Evolutionary conservation across 1,284 basidiomycete species (phyloP), one percentile per base, ranked within the genome.

Genomic region (Mycosarcoma maydis): DNA sequence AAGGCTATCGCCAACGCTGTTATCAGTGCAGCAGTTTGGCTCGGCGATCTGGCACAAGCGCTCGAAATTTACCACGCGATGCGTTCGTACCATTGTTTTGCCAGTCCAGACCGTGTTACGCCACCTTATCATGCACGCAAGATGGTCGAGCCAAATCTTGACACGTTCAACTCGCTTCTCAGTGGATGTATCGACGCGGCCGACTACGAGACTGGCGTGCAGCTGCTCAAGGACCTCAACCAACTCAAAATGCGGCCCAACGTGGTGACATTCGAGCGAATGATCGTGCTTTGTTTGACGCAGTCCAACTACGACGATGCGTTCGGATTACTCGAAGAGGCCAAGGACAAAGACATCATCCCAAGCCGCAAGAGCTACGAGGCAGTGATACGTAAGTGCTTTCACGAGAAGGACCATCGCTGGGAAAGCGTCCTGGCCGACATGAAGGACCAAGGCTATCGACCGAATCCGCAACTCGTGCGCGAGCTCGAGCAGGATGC

Each of bases 311-410:
- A 76, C 57, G 72, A 77, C 9, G 62, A 67, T 17, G 75, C 75
- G 0, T 79, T 77, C 32, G 52, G 42, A 0, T 59, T 74, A 30
- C 59, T 79, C 29, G 72, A 79, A 34, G 60, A 74, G 39, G 59
- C 67, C 29, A 77, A 79, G 39, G 32, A 43, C 3, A 56, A 58
- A 7, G 42, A 20, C 2, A 32, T 74, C 6, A 33, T 44, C 0
- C 77, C 77, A 0, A 73, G 71, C 36, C 45, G 65, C 4, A 65
- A 67, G 39, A 69, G 54, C 23, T 79, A 77, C 48, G 73, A 73
- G 19, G 58, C 65, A 6, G 38, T 79, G 29, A 42, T 72, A 8
- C 60, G 72, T 36, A 77, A 67, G n/a, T 79, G 77, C 34, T 47
- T 41, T 37, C 19, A 22, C 4, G 48, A 55, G 9, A 33, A 58